Evolutionary conservation across 2,329 filamentous ascomycete genomes (phyloP).

Genomic region (Penicillium sp.): DNA sequence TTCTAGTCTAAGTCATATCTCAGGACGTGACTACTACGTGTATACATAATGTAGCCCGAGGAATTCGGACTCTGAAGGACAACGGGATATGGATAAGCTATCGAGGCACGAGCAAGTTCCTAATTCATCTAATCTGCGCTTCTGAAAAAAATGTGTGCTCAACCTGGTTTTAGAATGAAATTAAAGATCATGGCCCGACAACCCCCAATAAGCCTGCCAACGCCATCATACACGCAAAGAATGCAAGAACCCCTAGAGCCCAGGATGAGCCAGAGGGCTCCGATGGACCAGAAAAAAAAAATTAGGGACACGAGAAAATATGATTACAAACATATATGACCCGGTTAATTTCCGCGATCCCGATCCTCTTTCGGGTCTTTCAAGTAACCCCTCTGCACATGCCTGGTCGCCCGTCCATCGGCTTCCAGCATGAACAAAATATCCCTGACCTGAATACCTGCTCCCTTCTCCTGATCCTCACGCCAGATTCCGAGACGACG

Average conservation of each 20-base stretch:
- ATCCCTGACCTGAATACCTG: conserved; percentile 80
- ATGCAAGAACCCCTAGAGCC: conserved; percentile 18
- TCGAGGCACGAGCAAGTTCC: conserved; percentile 1
- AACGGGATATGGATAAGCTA: conserved; percentile 1
- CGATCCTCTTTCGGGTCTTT: conserved; percentile 45
- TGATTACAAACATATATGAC: conserved; percentile 20
- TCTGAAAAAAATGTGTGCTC: conserved; percentile 2
- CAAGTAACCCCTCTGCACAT: conserved; percentile 46
- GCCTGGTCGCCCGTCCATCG: conserved; percentile 58
- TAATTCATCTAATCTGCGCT: background rate
- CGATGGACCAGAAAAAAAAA: conserved; percentile 10
- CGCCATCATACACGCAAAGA: conserved; percentile 22
- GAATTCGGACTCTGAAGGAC: background rate
- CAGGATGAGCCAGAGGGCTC: background rate
- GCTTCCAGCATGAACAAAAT: conserved; percentile 75
- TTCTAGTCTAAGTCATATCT: background rate
- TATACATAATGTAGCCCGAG: background rate
- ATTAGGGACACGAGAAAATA: conserved; percentile 19
- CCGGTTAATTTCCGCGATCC: conserved; percentile 34
- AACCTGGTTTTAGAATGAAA: conserved; percentile 7
- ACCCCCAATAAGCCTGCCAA: conserved; percentile 11
- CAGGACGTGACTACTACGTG: too few species aligned
- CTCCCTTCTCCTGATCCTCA: conserved; percentile 74
- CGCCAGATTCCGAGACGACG: conserved; percentile 68
- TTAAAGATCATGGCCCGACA: conserved; percentile 7